A percentile compares a stretch with the other conserved stretches of the same genome.
Evolutionary conservation across 257 asterid genomes (phyloP).

Genomic region (Solanum phureja): DNA sequence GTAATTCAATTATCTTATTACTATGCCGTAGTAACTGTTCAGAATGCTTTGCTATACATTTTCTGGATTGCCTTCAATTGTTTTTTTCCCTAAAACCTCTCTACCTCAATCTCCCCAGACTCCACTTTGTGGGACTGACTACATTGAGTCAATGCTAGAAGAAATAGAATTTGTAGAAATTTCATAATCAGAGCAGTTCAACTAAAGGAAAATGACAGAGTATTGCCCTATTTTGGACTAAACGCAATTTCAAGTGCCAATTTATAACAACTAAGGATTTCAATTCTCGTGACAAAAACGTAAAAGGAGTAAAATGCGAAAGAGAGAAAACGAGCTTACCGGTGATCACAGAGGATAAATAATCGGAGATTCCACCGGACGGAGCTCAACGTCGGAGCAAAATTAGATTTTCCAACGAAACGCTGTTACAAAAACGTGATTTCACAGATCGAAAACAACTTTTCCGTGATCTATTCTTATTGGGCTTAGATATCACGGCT

Average conservation of each 20-base stretch:
- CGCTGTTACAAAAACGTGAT: not conserved
- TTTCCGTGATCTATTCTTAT: not conserved
- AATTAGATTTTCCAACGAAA: not conserved
- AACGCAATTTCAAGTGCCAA: not conserved
- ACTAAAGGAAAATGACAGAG: not conserved
- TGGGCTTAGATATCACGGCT: not conserved
- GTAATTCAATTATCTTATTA: not conserved
- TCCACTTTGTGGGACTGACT: not conserved
- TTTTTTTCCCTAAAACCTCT: not conserved
- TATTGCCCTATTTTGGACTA: not conserved
- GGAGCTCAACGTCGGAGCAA: not conserved
- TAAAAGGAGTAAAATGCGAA: not conserved
- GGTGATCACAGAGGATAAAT: not conserved
- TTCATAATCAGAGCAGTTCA: not conserved
- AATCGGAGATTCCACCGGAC: not conserved
- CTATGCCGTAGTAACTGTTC: not conserved
- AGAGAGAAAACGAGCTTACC: not conserved
- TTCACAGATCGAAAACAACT: not conserved
- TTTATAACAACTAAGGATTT: not conserved
- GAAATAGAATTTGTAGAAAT: not conserved
- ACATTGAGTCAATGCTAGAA: not conserved
- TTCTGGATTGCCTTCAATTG: not conserved
- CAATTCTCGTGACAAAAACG: not conserved
- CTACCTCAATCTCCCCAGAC: not conserved
- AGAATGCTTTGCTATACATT: not conserved